phyloP scores from a whole-genome alignment of 192 early-diverging fungal species.

The Globomyces pollinis-pini region DNA sequence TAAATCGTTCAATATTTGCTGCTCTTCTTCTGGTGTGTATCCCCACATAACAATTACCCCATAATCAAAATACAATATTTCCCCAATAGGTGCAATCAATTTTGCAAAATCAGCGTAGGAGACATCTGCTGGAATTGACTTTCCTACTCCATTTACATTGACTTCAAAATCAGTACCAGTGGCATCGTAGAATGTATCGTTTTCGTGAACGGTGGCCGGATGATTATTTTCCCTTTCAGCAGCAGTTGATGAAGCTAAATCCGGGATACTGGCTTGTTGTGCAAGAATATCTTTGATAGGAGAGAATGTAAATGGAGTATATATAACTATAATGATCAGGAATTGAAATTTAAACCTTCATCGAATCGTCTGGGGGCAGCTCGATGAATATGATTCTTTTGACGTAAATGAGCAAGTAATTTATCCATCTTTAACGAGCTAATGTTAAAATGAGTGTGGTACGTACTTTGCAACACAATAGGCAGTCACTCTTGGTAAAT shows the following conservation, averaged over 20 bases:
- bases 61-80: slow-evolving; percentile 88
- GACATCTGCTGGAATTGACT: slow-evolving; percentile 15
- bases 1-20: slow-evolving; percentile 63
- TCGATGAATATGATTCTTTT: slow-evolving; percentile 23
- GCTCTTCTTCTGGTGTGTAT: slow-evolving; percentile 77
- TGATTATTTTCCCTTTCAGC: neutral
- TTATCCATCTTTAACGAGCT: slow-evolving; percentile 41
- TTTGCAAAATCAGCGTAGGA: slow-evolving; percentile 22
- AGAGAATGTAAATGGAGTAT: slow-evolving; percentile 16
- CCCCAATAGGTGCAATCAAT: slow-evolving; percentile 38
- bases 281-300: neutral
- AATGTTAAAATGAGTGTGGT: slow-evolving; percentile 31
- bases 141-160: slow-evolving; percentile 23
- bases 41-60: slow-evolving; percentile 97
- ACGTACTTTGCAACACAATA: slow-evolving; percentile 67
- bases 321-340: slow-evolving; percentile 10
- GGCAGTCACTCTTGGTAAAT: slow-evolving; percentile 58
- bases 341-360: slow-evolving; percentile 34
- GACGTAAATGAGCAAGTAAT: slow-evolving; percentile 46
- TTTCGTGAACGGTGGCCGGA: neutral
- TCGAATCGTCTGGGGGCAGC: slow-evolving; percentile 36
- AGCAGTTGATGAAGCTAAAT: neutral
- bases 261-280: neutral
- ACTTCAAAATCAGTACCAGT: slow-evolving; percentile 33
- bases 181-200: slow-evolving; percentile 24